Evolutionary conservation across 108 stramenopile genomes (phyloP), one percentile per base, ranked within the genome.

Genomic region (Cylindrotheca fusiformis): DNA sequence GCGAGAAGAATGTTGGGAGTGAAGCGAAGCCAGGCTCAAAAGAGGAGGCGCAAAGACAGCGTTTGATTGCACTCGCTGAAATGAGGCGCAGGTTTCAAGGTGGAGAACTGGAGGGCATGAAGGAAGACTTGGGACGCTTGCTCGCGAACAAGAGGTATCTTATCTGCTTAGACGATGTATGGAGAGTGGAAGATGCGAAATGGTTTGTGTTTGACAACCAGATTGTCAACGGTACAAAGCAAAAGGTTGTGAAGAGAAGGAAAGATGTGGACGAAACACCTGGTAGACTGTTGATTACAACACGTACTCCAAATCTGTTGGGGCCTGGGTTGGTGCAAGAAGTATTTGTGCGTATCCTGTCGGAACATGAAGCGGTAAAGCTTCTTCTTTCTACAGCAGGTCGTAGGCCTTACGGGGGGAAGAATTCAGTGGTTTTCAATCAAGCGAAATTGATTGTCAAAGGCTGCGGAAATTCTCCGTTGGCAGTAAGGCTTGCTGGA

Each of bases 321-420:
- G 87, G 91, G 19, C 70, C 76, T 41, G 76, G 81, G 33, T 69
- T 85, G 32, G 85, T 86, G 0, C 87, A 89, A 52, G 91, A 93
- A 74, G 86, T 93, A 23, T 93, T 93, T 63, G 91, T 93, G 29
- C 82, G 91, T 18, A 93, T 93, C 50, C 76, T 89, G 24, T 88
- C 91, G 1, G 91, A 93, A 44, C 86, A 87, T 31, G 91, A 93
- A 70, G 91, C 91, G 25, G 88, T 93, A 19, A 93, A 93, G 59
- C 75, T 93, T 17, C 79, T 93, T 5, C 77, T 93, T 10, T 84
- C 83, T 8, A 84, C 91, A 1, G 84, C 91, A 4, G 91, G 91
- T 8, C 79, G 91, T 44, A 79, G 88, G 31, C 85, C 85, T 8
- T 87, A 93, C 62, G 91, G 91, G 29, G 86, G 86, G 4, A 87